Percentiles rank a stretch among this genome's conserved stretches.
Conservation (phyloP, 345 rosid species). For the Syzygium aqueum region DNA sequence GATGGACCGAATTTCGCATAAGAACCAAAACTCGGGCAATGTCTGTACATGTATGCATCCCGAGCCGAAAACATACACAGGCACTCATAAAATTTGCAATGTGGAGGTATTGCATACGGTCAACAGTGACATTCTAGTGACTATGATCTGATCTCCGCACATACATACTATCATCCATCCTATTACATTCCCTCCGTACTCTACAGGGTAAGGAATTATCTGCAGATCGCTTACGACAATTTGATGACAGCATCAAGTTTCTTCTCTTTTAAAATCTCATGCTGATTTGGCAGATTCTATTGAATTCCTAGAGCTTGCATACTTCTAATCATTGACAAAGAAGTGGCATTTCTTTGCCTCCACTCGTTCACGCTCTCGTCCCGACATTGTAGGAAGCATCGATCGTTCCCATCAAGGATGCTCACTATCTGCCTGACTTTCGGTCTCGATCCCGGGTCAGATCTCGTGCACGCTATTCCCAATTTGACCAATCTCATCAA, state of each 20-base stretch:
- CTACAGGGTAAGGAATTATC: not conserved
- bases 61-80: not conserved
- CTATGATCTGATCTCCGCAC: not conserved
- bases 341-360: constrained; percentile 43
- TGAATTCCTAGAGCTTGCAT: constrained; percentile 88
- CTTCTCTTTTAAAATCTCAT: not conserved
- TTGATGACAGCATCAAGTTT: not conserved
- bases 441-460: constrained; percentile 65
- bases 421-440: constrained; percentile 74
- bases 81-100: not conserved
- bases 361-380: constrained; percentile 58
- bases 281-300: constrained; percentile 10
- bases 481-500: constrained; percentile 44
- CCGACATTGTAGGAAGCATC: constrained; percentile 20
- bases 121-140: not conserved
- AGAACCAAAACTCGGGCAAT: not conserved
- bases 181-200: not conserved
- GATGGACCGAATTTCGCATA: not conserved
- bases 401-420: constrained; percentile 78
- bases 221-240: not conserved
- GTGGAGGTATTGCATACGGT: not conserved
- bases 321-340: constrained; percentile 57
- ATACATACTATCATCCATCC: not conserved
- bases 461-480: constrained; percentile 77
- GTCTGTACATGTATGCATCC: not conserved